A percentile compares a stretch with the other conserved stretches of the same genome.
These are phyloP conservation scores for Botrytis medusae DNA, from an alignment of 2,329 filamentous ascomycete genomes.

Conservation along the genomic window DNA sequence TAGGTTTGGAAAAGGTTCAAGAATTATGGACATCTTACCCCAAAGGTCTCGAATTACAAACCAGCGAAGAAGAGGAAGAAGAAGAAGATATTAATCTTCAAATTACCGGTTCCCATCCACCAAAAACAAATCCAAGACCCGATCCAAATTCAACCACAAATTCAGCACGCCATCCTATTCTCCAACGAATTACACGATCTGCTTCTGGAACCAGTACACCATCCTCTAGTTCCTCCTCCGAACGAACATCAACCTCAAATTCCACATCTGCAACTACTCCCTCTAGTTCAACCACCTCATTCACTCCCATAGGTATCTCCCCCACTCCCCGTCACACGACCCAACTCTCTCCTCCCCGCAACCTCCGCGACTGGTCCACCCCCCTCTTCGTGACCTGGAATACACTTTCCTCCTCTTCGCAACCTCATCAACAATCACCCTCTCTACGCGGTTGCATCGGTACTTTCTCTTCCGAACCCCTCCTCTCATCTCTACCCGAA, in stretches of 20 bases:
- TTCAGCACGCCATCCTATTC: slow-evolving; percentile 24
- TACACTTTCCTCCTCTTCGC: slow-evolving; percentile 54
- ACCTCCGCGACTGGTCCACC: slow-evolving; percentile 47
- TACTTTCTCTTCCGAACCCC: slow-evolving; percentile 78
- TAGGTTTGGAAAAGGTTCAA: slow-evolving; percentile 69
- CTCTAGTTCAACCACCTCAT: slow-evolving; percentile 44
- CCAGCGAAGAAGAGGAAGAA: slow-evolving; percentile 42
- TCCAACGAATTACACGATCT: slow-evolving; percentile 27
- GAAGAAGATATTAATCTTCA: slow-evolving; percentile 3
- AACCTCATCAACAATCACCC: slow-evolving; percentile 31
- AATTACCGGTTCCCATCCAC: not conserved
- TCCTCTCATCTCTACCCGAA: slow-evolving; percentile 69
- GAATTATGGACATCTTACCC: slow-evolving; percentile 53
- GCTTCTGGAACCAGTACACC: slow-evolving; percentile 12
- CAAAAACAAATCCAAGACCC: slow-evolving; percentile 1
- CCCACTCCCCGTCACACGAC: slow-evolving; percentile 27
- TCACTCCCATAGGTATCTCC: slow-evolving; percentile 30
- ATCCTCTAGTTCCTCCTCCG: slow-evolving; percentile 19
- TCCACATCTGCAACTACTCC: slow-evolving; percentile 46
- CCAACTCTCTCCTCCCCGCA: slow-evolving; percentile 26
- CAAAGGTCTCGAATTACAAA: slow-evolving; percentile 41
- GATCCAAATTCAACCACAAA: slow-evolving; percentile 4
- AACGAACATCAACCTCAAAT: slow-evolving; percentile 23
- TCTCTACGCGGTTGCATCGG: slow-evolving; percentile 91
- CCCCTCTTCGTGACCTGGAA: slow-evolving; percentile 93